Conservation (phyloP, 208 protist species). For the Phytomonas francai region DNA sequence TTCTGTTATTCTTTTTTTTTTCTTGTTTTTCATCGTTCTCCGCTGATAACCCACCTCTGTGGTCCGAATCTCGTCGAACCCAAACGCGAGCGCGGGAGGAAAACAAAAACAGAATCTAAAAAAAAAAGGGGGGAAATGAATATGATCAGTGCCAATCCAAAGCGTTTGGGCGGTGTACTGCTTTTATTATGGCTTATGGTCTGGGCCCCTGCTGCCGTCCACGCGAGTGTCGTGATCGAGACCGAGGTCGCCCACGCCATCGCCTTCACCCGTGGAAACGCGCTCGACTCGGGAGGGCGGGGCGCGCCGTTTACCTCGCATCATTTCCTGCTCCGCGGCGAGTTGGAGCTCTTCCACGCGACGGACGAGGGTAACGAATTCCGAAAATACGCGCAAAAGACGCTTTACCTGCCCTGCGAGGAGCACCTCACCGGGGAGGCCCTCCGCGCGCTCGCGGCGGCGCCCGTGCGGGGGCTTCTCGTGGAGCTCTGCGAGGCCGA, state of each 20-base stretch:
- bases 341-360: slow-evolving; percentile 26
- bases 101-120: too few species aligned
- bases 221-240: slow-evolving; percentile 22
- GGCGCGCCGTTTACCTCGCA: slow-evolving; percentile 32
- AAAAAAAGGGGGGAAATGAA: too few species aligned
- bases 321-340: slow-evolving; percentile 42
- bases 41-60: too few species aligned
- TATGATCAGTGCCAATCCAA: too few species aligned
- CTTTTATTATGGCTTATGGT: not conserved
- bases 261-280: slow-evolving; percentile 34
- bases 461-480: slow-evolving; percentile 35
- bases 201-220: slow-evolving; percentile 3
- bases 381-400: slow-evolving; percentile 23
- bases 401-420: slow-evolving; percentile 46
- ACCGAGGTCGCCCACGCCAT: slow-evolving; percentile 36
- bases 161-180: not conserved
- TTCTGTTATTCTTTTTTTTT: too few species aligned
- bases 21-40: too few species aligned
- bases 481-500: slow-evolving; percentile 40
- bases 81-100: too few species aligned
- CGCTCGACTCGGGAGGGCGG: slow-evolving; percentile 7
- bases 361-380: not conserved
- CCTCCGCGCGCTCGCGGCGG: slow-evolving; percentile 21
- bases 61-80: too few species aligned
- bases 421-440: slow-evolving; percentile 32